Evolutionary conservation across 352 stramenopile genomes (phyloP), one percentile per base, ranked within the genome.

Genomic region (Phytopythium litorale): DNA sequence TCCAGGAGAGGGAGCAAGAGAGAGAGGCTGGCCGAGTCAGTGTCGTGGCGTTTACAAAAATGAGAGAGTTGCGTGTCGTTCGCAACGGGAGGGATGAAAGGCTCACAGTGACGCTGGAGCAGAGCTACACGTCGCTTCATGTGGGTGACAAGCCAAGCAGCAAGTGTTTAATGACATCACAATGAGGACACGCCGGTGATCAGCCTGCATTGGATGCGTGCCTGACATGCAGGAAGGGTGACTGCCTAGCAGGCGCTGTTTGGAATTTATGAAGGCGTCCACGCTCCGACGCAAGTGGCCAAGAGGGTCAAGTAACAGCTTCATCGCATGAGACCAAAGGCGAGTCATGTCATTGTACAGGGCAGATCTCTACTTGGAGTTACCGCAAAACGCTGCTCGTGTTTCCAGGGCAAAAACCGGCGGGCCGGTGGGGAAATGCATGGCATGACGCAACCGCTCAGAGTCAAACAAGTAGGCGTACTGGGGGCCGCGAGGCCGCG

Each of bases 391-490:
- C 23, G 15, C n/a, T 38, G 48, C 48, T 37, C 48, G 48, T 54
- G 48, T 54, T 56, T 53, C 9, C 51, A 45, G 30, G 30, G 2
- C 30, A 56, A 56, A 56, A 56, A 56, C 8, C 30, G 48, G 48
- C 48, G n/a, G 25, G 43, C 7, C n/a, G 43, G 23, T 15, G 12
- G 23, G 21, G 23, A 53, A 19, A 53, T 53, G 46, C 46, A 53
- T n/a, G 21, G 15, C 21, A 4, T 35, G 37, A 58, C 52, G 32
- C 32, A 43, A 5, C 32, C 52, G 32, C 52, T 58, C 46, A 51
- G 45, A 19, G 52, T 33, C 52, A 19, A 58, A 58, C 52, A 58
- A 19, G n/a, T 52, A 35, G 42, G 42, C 38, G 54, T 60, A 42
- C 54, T 52, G 32, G 54, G 28, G 16, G 49, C 7, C 3, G 23